Base-by-base conservation (phyloP, 768 basidiomycete genomes). In the Hericium coralloides region DNA sequence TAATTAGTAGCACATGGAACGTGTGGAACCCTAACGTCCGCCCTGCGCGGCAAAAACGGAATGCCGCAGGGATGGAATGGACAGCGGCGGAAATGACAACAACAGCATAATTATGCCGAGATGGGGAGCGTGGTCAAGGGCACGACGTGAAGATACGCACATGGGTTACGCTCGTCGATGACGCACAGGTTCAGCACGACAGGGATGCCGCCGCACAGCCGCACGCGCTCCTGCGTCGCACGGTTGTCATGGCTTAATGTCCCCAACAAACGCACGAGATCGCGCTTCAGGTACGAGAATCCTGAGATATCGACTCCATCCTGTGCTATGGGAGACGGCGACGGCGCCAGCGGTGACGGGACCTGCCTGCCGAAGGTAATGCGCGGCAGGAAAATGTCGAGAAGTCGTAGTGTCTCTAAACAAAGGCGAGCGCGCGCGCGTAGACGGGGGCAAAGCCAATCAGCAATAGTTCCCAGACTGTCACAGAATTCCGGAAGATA, bases 141-240 rank as follows among this genome's bases (percentile, higher is more conserved):
- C 43, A n/a, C 20, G 15, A 17, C 7, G 43, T n/a, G 43, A 45
- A 45, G 45, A 23, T 38, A 82, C 93, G 71, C 68, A 95, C 94
- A 94, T 39, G 94, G 94, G 70, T 95, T 97, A 57, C 86, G 74
- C 64, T 94, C 93, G 67, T 98, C 94, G 25, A 92, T 75, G 17
- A 91, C 89, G 69, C 92, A 95, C 71, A 94, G 76, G 66, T 87
- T 89, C 81, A 97, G 84, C 17, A 95, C 78, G 49, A 92, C 79
- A 53, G 84, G 78, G 58, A 97, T 82, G 49, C 93, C 93, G 22
- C 81, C 87, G 60, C 78, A 82, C 38, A 69, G 69, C 51, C 93
- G 79, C 41, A 85, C 77, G 9, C 83, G 79, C 69, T 95, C 89
- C 66, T 95, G 93, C 43, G 85, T 82, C 31, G 70, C 74, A 66